Conservation (phyloP, 148 eudicot species). For the Rhododendron molle region DNA sequence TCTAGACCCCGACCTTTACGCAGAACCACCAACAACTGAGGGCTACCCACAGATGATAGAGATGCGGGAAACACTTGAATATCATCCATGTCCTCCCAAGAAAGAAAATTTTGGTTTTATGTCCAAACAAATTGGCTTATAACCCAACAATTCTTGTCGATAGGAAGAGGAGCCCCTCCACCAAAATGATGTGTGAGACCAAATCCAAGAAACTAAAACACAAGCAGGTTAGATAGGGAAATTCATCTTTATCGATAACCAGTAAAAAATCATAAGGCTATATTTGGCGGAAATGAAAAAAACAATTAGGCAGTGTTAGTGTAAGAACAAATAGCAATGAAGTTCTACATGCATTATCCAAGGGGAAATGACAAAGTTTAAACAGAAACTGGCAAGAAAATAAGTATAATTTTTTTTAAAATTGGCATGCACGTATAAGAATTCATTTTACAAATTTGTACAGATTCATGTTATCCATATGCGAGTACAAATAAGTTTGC, state of each 20-base stretch:
- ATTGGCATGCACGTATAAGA: background rate
- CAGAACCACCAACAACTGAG: too few species aligned
- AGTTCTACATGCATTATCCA: background rate
- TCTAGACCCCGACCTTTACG: too few species aligned
- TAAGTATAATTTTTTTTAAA: background rate
- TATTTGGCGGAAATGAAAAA: too few species aligned
- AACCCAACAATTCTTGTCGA: conserved; percentile 88
- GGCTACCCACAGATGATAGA: background rate
- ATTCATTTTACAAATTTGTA: background rate
- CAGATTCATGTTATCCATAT: background rate
- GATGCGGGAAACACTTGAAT: conserved; percentile 65
- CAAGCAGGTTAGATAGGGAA: background rate
- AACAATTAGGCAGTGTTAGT: background rate
- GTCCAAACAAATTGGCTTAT: conserved; percentile 75
- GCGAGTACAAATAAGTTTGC: too few species aligned
- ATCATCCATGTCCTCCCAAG: conserved; percentile 91
- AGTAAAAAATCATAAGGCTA: background rate
- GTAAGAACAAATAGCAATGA: background rate
- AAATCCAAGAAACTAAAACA: background rate
- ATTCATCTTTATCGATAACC: background rate
- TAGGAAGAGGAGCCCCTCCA: conserved; percentile 80
- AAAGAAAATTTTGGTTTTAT: conserved; percentile 71
- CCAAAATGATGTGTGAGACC: conserved; percentile 1
- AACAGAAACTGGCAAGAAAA: background rate
- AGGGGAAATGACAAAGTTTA: background rate